Conservation (phyloP, 768 basidiomycete genomes). For the Lactarius akahatsu region DNA sequence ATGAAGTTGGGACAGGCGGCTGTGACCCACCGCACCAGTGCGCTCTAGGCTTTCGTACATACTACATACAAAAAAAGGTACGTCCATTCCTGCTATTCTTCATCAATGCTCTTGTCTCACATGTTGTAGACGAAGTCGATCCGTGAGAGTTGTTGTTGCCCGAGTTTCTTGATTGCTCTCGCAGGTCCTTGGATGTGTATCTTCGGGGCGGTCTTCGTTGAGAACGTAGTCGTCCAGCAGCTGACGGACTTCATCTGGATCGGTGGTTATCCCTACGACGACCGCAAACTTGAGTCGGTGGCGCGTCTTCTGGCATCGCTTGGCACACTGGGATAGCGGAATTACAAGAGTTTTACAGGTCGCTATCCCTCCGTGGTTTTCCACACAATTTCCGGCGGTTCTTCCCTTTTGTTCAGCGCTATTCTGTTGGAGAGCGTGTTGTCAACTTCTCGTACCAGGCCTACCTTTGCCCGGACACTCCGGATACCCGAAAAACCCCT, state of each 20-base stretch:
- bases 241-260: neutral
- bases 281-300: neutral
- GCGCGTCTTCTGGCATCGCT: neutral
- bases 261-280: neutral
- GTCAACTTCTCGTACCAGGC: neutral
- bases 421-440: neutral
- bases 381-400: neutral
- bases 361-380: too few species aligned
- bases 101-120: neutral
- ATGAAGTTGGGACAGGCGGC: neutral
- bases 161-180: neutral
- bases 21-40: neutral
- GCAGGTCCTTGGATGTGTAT: neutral
- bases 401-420: neutral
- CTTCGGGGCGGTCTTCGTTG: neutral
- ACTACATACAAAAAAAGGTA: neutral
- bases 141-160: neutral
- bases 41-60: neutral
- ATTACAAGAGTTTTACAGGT: neutral
- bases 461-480: neutral
- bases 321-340: neutral
- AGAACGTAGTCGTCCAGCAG: neutral
- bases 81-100: neutral
- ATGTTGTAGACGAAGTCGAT: neutral
- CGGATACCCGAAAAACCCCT: neutral